Conservation (phyloP, 75 land plant genomes). For the Pinus tabuliformis region DNA sequence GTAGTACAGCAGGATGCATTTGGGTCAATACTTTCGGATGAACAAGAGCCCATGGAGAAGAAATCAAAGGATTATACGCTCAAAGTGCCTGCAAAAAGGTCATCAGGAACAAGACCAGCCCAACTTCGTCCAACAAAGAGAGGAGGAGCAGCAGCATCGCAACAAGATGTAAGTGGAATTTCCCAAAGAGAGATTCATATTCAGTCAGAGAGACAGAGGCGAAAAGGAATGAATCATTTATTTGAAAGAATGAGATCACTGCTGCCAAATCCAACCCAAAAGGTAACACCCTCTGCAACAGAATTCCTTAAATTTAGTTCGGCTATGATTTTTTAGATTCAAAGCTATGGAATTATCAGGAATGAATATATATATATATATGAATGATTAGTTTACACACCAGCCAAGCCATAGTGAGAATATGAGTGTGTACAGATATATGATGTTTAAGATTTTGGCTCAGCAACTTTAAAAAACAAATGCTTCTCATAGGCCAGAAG, state of each 20-base stretch:
- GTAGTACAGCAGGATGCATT: background rate
- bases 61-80: background rate
- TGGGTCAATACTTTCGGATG: background rate
- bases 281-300: conserved; percentile 2
- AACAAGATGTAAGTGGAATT: background rate
- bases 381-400: background rate
- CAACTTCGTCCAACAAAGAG: conserved; percentile 5
- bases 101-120: background rate
- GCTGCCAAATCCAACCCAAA: conserved; percentile 19
- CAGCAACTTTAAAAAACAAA: background rate
- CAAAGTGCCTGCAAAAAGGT: conserved; percentile 1
- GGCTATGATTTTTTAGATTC: background rate
- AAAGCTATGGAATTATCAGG: background rate
- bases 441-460: background rate
- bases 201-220: conserved; percentile 37
- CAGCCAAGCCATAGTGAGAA: background rate
- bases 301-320: background rate
- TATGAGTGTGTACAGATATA: background rate
- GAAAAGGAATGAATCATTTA: conserved; percentile 42
- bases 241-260: conserved; percentile 36
- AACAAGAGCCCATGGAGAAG: background rate
- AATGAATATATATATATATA: too few relatives aligned
- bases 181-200: conserved; percentile 43
- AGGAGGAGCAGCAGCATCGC: background rate
- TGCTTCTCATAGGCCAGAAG: background rate